Evolutionary conservation across 75 land plant genomes (phyloP).

Genomic region (Chamaecyparis obtusa): DNA sequence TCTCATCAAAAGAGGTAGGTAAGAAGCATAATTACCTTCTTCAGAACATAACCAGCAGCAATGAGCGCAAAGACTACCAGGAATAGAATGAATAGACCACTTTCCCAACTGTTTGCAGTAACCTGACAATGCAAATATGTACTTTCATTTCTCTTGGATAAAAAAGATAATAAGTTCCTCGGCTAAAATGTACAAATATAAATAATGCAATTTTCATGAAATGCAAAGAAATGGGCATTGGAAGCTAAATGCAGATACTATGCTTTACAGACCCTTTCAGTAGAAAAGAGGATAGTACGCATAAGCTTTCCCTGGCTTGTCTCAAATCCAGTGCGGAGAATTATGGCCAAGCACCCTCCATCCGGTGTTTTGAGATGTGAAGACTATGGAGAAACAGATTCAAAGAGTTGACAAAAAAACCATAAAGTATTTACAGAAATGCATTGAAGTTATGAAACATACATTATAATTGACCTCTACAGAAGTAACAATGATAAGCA

Average conservation of each 20-base stretch:
- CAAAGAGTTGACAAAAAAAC: background rate
- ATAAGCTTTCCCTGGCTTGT: conserved; percentile 98
- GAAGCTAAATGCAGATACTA: background rate
- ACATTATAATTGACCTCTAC: background rate
- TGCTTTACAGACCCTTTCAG: conserved; percentile 75
- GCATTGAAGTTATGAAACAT: background rate
- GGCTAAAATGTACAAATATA: background rate
- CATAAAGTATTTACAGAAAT: background rate
- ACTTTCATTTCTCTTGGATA: background rate
- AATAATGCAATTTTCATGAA: background rate
- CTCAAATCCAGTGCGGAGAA: conserved; percentile 93
- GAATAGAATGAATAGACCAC: conserved; percentile 95
- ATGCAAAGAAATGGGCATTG: background rate
- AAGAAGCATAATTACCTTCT: conserved; percentile 52
- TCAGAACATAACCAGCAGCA: conserved; percentile 98
- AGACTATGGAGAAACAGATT: conserved; percentile 17
- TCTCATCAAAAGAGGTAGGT: background rate
- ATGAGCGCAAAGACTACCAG: conserved; percentile 91
- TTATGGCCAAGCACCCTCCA: conserved; percentile 96
- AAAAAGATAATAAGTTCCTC: background rate
- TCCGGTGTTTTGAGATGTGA: conserved; percentile 82
- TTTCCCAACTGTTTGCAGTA: conserved; percentile 99
- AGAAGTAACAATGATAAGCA: conserved; percentile 4
- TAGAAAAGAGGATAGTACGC: conserved; percentile 97
- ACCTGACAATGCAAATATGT: conserved; percentile 44